These are phyloP conservation scores for Pseudodiploospora longispora DNA, from an alignment of 2,329 filamentous ascomycete species.

Conservation along the genomic window DNA sequence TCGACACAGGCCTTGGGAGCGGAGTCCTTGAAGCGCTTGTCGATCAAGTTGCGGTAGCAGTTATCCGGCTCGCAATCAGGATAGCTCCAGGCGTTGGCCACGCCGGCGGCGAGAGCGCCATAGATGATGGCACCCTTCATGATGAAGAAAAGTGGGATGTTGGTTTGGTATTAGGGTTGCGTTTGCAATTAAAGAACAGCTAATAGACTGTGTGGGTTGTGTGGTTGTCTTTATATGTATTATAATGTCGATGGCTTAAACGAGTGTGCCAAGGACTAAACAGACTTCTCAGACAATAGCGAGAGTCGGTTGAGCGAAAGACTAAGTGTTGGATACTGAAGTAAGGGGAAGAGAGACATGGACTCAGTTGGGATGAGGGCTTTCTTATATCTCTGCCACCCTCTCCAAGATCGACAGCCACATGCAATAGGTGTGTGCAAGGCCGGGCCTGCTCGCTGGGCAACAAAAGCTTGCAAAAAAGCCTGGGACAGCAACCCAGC, in stretches of 20 bases:
- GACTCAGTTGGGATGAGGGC: constrained; percentile 3
- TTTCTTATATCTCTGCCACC: constrained; percentile 9
- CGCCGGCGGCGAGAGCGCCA: constrained; percentile 23
- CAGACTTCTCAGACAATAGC: constrained; percentile 4
- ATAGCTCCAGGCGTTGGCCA: constrained; percentile 19
- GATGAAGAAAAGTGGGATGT: constrained; percentile 19
- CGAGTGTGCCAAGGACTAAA: constrained; percentile 6
- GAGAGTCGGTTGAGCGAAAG: constrained; percentile 5
- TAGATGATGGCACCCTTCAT: constrained; percentile 27
- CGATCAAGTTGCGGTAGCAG: constrained; percentile 29
- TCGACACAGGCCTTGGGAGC: constrained; percentile 24
- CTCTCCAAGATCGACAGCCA: not conserved
- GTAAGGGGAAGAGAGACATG: constrained; percentile 2
- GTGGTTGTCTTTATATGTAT: constrained; percentile 2
- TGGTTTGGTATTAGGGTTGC: not conserved
- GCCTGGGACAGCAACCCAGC: not conserved
- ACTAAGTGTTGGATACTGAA: constrained; percentile 7
- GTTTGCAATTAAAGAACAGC: not conserved
- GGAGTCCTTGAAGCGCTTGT: constrained; percentile 21
- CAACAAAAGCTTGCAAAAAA: not conserved
- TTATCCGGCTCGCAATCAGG: constrained; percentile 23
- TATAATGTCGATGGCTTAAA: constrained; percentile 4
- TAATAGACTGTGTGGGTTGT: not conserved
- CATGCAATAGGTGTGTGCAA: not conserved
- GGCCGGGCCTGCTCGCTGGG: not conserved